Percentiles rank a stretch among this genome's conserved stretches.
phyloP scores from a whole-genome alignment of 2,329 filamentous ascomycete genomes.

The Stagonosporopsis rhizophila region DNA sequence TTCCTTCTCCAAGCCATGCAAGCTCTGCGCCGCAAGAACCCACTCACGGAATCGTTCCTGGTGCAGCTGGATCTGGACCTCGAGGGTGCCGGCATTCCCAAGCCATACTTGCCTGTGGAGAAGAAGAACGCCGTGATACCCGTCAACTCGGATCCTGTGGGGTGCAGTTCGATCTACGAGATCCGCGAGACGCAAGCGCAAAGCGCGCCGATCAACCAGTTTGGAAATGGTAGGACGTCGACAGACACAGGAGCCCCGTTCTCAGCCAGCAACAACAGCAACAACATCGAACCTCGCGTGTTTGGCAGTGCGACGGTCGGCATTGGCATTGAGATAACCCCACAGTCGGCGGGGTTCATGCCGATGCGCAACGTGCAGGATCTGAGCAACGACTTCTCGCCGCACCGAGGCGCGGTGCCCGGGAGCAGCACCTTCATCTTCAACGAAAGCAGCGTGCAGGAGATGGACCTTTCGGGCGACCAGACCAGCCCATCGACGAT shows the following conservation, averaged over 20 bases:
- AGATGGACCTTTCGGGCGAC: conserved; percentile 49
- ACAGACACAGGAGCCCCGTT: neutral
- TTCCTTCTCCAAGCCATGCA: conserved; percentile 92
- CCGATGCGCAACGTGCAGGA: conserved; percentile 15
- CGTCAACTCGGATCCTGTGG: conserved; percentile 36
- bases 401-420: neutral
- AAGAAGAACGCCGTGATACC: conserved; percentile 22
- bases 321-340: conserved; percentile 33
- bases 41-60: conserved; percentile 91
- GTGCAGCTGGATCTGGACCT: conserved; percentile 93
- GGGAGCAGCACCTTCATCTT: conserved; percentile 22
- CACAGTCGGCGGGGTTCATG: conserved; percentile 25
- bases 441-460: conserved; percentile 26
- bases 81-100: conserved; percentile 70
- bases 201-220: conserved; percentile 38
- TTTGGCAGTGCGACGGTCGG: conserved; percentile 33
- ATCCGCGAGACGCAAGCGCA: conserved; percentile 43
- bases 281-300: conserved; percentile 21
- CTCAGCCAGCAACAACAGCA: conserved; percentile 6
- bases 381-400: conserved; percentile 1
- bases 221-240: conserved; percentile 24
- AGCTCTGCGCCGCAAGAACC: conserved; percentile 84
- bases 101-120: conserved; percentile 54
- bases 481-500: conserved; percentile 45
- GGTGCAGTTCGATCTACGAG: conserved; percentile 44